phyloP scores from a whole-genome alignment of 2,329 filamentous ascomycete species.

The Whalleya microplaca region DNA sequence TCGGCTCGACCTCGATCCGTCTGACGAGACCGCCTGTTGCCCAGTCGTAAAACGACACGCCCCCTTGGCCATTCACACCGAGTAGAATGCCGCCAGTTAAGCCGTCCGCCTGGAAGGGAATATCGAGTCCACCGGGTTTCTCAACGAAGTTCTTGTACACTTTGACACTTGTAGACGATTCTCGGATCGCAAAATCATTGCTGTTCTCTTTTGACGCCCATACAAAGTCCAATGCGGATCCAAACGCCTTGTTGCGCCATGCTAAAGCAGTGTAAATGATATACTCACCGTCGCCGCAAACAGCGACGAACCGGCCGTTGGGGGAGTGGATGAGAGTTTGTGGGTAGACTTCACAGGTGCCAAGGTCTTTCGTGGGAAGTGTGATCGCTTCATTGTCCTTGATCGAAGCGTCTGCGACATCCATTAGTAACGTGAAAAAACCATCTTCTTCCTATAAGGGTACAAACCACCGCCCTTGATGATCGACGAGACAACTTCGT shows the following conservation, averaged over 20 bases:
- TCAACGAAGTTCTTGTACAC: slow-evolving; percentile 98
- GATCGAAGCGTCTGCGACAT: slow-evolving; percentile 65
- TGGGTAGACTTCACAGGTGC: slow-evolving; percentile 94
- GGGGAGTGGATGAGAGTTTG: slow-evolving; percentile 95
- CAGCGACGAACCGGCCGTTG: slow-evolving; percentile 81
- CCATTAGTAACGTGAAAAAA: slow-evolving; percentile 35
- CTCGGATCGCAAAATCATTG: slow-evolving; percentile 96
- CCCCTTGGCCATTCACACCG: slow-evolving; percentile 92
- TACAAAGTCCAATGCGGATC: slow-evolving; percentile 91
- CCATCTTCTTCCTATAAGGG: background rate
- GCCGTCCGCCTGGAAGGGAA: slow-evolving; percentile 93
- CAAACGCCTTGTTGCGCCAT: slow-evolving; percentile 97
- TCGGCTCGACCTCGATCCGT: slow-evolving; percentile 81
- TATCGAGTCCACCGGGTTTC: slow-evolving; percentile 84
- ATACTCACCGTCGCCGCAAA: slow-evolving; percentile 95
- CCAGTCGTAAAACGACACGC: slow-evolving; percentile 97
- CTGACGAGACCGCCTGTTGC: slow-evolving; percentile 84
- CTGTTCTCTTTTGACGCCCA: slow-evolving; percentile 98
- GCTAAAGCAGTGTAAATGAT: slow-evolving; percentile 98
- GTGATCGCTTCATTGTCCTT: slow-evolving; percentile 90
- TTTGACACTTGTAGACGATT: slow-evolving; percentile 92
- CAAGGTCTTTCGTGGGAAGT: slow-evolving; percentile 90
- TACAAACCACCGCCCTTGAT: slow-evolving; percentile 80
- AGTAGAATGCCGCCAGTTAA: slow-evolving; percentile 86
- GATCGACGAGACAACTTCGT: slow-evolving; percentile 90